Conservation (phyloP, 257 asterid species). For the Verbascum thapsus region DNA sequence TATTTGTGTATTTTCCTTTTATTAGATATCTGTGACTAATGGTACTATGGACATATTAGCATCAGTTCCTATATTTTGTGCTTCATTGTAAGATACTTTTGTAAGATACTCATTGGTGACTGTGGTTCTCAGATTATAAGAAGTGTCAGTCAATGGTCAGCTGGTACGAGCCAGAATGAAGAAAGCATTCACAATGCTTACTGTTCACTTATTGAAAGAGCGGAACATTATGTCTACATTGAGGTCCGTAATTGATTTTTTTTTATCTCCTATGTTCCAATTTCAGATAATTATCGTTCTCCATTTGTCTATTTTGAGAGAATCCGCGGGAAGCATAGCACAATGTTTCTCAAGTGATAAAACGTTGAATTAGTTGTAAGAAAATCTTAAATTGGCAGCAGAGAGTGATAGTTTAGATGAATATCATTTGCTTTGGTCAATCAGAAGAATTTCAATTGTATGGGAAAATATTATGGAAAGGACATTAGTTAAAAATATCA, state of each 20-base stretch:
- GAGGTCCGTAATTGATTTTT: slow-evolving; percentile 45
- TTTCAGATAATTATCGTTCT: not conserved
- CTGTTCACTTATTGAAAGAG: slow-evolving; percentile 63
- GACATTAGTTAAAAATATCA: too few species aligned
- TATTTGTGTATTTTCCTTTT: not conserved
- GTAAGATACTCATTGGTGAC: too few species aligned
- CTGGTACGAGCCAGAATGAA: slow-evolving; percentile 71
- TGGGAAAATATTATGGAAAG: too few species aligned
- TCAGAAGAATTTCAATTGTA: not conserved
- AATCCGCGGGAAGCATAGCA: too few species aligned
- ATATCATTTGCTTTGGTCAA: not conserved
- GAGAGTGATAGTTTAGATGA: not conserved
- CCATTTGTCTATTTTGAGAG: too few species aligned
- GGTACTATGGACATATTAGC: too few species aligned
- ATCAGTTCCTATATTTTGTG: not conserved
- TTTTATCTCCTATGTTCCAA: not conserved
- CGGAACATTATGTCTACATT: slow-evolving; percentile 63
- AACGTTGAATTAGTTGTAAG: not conserved
- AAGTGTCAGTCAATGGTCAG: slow-evolving; percentile 77
- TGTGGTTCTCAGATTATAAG: slow-evolving; percentile 55
- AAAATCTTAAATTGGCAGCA: not conserved
- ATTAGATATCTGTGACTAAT: not conserved
- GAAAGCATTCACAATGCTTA: slow-evolving; percentile 70
- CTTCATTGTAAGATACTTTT: not conserved
- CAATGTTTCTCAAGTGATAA: too few species aligned